Evolutionary conservation across 345 rosid species (phyloP), one percentile per base, ranked within the genome.

Genomic region (Orychophragmus violaceus): DNA sequence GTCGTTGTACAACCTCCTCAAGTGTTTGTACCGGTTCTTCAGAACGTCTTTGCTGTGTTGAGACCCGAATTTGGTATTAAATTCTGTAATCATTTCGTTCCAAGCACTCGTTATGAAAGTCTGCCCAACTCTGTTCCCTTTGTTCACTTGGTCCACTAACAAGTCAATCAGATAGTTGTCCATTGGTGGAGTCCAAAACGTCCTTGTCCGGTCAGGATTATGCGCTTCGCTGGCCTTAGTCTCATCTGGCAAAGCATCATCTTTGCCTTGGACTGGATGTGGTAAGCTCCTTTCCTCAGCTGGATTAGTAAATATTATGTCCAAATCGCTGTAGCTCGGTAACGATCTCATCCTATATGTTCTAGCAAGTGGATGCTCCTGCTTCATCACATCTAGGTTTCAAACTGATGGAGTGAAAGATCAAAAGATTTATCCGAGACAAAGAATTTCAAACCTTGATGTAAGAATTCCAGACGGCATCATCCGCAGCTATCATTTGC

Each of bases 151-250:
- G 29, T 82, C 87, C 32, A 86, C 77, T 60, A 91, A 77, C 81
- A 88, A 82, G 30, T 88, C 94, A 74, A 91, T 78, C 58, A 91
- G 80, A 75, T 77, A 76, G 33, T 81, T 84, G 70, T 88, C 97
- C 97, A 91, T 91, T n/a, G 87, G 96, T 3, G 93, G 90, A 0
- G 94, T 86, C 96, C 96, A 88, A 69, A 81, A 86, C 19, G 96
- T 91, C 76, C 97, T 79, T 1, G 85, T 84, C 27, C 97, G 91
- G 70, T 87, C 91, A 65, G 66, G 28, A 61, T 27, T 28, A n/a
- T 75, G 59, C 59, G 52, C 70, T 27, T 68, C 78, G 48, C 66
- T 76, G 25, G 62, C 80, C 61, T 78, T 90, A 69, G 57, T 74
- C 60, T 77, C 83, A 45, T 77, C 90, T 79, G 60, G 62, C 2